phyloP scores from a whole-genome alignment of 2,329 filamentous ascomycete species.

The Verticillium dahliae region DNA sequence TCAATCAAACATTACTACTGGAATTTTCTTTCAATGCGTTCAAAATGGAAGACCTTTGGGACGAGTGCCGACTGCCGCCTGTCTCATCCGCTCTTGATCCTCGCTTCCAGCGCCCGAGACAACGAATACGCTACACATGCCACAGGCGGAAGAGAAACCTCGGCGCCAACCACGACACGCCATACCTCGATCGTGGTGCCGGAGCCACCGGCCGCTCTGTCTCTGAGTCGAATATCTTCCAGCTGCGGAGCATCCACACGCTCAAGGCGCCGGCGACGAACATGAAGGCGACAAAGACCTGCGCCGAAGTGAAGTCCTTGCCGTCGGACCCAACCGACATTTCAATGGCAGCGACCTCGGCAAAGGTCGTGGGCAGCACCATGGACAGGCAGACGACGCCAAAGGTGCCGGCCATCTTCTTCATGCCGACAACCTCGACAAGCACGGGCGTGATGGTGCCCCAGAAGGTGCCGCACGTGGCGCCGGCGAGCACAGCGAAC shows the following conservation, averaged over 20 bases:
- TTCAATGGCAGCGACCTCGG: constrained; percentile 44
- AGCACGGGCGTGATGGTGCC: constrained; percentile 50
- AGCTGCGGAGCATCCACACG: constrained; percentile 47
- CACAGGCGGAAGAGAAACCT: constrained; percentile 8
- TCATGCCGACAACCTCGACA: constrained; percentile 55
- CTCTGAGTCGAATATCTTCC: constrained; percentile 43
- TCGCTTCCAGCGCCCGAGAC: neutral
- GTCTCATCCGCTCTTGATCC: too few relatives aligned
- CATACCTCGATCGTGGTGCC: neutral
- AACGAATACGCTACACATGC: constrained; percentile 5
- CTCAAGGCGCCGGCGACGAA: constrained; percentile 50
- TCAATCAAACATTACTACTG: too few relatives aligned
- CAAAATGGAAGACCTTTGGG: too few relatives aligned
- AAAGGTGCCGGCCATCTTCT: constrained; percentile 48
- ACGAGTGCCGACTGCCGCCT: too few relatives aligned
- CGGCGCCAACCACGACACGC: constrained; percentile 10
- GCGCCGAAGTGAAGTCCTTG: constrained; percentile 44
- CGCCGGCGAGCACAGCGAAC: constrained; percentile 52
- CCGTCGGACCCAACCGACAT: constrained; percentile 34
- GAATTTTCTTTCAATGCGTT: too few relatives aligned
- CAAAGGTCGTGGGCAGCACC: constrained; percentile 46
- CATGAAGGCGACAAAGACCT: constrained; percentile 56
- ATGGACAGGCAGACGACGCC: constrained; percentile 54
- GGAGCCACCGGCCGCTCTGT: neutral
- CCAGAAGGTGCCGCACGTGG: constrained; percentile 55